Evolutionary conservation across 2,329 filamentous ascomycete genomes (phyloP).

Genomic region (Ceratocystis diversiconidia): DNA sequence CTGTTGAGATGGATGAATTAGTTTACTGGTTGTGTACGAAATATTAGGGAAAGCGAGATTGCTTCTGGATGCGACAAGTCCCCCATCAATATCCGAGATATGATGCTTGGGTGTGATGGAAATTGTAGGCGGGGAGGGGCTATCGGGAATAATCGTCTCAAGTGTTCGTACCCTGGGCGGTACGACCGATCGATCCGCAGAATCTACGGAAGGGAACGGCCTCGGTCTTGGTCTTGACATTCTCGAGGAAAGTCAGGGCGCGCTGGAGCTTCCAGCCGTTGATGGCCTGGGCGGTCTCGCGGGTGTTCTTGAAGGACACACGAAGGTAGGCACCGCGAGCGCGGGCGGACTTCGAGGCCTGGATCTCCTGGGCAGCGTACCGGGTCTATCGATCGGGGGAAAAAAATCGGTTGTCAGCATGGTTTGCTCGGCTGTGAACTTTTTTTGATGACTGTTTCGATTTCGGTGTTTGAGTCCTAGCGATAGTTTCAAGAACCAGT

Average conservation of each 20-base stretch:
- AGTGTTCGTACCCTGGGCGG: constrained; percentile 81
- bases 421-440: not conserved
- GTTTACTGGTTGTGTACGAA: not conserved
- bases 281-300: constrained; percentile 98
- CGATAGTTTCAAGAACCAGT: constrained; percentile 2
- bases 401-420: constrained; percentile 11
- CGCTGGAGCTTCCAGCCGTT: constrained; percentile 97
- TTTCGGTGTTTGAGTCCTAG: constrained; percentile 8
- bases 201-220: constrained; percentile 97
- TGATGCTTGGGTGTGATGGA: not conserved
- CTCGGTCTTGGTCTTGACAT: constrained; percentile 94
- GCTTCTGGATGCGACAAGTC: too few relatives aligned
- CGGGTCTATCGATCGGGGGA: constrained; percentile 50
- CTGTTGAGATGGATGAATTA: constrained; percentile 32
- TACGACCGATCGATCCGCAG: constrained; percentile 86
- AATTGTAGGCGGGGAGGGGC: not conserved
- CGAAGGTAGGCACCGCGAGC: constrained; percentile 97
- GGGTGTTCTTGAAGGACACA: constrained; percentile 99
- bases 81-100: not conserved
- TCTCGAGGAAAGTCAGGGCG: constrained; percentile 92
- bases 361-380: constrained; percentile 86
- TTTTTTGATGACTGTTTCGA: not conserved
- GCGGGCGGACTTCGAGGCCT: constrained; percentile 85
- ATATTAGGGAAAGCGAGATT: too few relatives aligned
- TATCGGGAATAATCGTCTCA: constrained; percentile 6